phyloP scores from a whole-genome alignment of 352 stramenopile genomes.

The Phytophthora capsici region DNA sequence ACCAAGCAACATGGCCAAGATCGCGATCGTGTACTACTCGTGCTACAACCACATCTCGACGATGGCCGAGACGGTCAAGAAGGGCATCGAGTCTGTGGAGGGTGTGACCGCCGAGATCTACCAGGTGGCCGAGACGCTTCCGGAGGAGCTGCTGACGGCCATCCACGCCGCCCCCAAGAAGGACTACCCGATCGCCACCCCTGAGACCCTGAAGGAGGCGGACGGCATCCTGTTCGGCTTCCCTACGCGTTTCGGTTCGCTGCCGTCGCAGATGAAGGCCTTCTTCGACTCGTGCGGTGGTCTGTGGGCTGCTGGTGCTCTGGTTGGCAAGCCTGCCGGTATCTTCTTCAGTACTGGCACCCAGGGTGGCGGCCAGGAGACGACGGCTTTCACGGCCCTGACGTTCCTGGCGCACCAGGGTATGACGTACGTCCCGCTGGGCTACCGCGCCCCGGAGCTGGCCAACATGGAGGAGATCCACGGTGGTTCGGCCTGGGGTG shows the following conservation, averaged over 20 bases:
- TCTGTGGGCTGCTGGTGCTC: conserved; percentile 29
- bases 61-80: conserved; percentile 25
- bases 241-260: conserved; percentile 35
- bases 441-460: conserved; percentile 30
- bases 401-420: conserved; percentile 39
- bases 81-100: conserved; percentile 24
- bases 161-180: conserved; percentile 34
- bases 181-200: conserved; percentile 31
- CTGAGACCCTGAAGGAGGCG: conserved; percentile 32
- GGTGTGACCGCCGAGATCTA: conserved; percentile 34
- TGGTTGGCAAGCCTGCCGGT: conserved; percentile 31
- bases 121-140: conserved; percentile 23
- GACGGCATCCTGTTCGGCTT: conserved; percentile 40
- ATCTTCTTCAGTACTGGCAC: conserved; percentile 43
- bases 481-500: conserved; percentile 32
- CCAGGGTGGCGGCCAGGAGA: conserved; percentile 34
- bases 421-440: conserved; percentile 30
- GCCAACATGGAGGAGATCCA: conserved; percentile 40
- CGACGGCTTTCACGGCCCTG: conserved; percentile 32
- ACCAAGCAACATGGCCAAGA: conserved; percentile 28
- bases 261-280: conserved; percentile 34
- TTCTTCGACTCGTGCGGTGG: conserved; percentile 34
- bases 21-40: conserved; percentile 42
- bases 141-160: conserved; percentile 15
- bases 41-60: conserved; percentile 31